These are phyloP conservation scores for Hibiscus trionum DNA, from an alignment of 345 rosid species.

Conservation along the genomic window DNA sequence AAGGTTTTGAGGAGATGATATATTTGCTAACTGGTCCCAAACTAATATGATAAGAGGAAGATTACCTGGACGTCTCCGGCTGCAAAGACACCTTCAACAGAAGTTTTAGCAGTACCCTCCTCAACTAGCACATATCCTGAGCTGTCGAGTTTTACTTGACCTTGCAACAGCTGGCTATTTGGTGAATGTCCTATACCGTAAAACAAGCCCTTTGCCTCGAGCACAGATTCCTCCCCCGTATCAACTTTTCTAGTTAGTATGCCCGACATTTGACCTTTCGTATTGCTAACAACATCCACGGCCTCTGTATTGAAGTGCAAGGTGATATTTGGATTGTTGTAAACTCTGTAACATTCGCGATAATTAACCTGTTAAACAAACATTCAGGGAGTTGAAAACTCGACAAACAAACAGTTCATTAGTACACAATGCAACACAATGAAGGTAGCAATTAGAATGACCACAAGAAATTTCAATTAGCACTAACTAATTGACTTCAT, in stretches of 20 bases:
- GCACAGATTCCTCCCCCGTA: constrained; percentile 76
- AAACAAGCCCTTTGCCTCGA: constrained; percentile 93
- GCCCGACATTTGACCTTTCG: constrained; percentile 92
- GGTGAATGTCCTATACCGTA: constrained; percentile 98
- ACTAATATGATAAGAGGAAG: background rate
- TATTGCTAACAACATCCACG: constrained; percentile 76
- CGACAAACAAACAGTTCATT: constrained; percentile 59
- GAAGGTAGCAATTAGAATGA: constrained; percentile 6
- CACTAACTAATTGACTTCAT: background rate
- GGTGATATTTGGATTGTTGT: constrained; percentile 88
- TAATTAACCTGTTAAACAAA: constrained; percentile 99
- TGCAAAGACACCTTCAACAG: constrained; percentile 88
- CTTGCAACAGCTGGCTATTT: constrained; percentile 78
- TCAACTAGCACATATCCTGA: constrained; percentile 67
- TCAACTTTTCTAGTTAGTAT: constrained; percentile 59
- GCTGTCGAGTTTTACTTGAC: constrained; percentile 85
- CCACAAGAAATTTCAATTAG: constrained; percentile 4
- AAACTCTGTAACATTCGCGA: constrained; percentile 99
- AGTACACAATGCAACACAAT: constrained; percentile 42
- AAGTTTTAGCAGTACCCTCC: constrained; percentile 79
- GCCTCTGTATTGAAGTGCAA: constrained; percentile 90
- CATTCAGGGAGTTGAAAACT: constrained; percentile 98
- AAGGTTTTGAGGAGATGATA: background rate
- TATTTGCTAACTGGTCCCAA: background rate
- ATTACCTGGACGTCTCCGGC: constrained; percentile 98